Base-by-base conservation (phyloP, 2,329 filamentous ascomycete genomes). In the Exophiala spinifera region DNA sequence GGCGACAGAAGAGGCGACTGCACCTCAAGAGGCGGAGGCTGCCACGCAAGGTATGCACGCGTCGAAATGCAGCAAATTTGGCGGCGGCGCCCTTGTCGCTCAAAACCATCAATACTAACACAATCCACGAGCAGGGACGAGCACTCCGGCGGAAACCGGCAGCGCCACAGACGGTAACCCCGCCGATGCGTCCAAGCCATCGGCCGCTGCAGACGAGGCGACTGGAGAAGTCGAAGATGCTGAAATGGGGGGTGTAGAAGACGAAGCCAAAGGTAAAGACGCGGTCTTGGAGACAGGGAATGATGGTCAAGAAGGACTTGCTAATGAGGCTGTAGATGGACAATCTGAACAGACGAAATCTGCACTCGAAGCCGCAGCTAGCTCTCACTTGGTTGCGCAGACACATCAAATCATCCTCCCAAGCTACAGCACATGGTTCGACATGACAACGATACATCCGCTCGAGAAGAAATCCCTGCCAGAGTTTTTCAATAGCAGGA, bases 381-480 rank as follows among this genome's bases (percentile, higher is more conserved):
- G 92, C 61, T 88, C 92, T 64, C 91, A 97, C 67, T 84, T 99
- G 51, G 88, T 96, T 58, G 85, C 89, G 13, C 94, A 99, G 74
- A 95, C 91, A 39, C 92, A 96, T 69, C 87, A 91, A 59, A 97
- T 97, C 67, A 91, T 99, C 60, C 83, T 99, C 19, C 94, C 94
- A 19, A 97, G 92, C 70, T 99, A 99, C 74, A 95, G 91, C 69
- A 94, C 89, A 13, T 99, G 94, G 94, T 99, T 99, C 71, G 94
- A 99, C 73, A 96, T 99, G 92, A 89, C 91, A 70, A 80, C 83
- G 46, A 87, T 99, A 67, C 89, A 96, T 72, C 83, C 84, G 57
- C 88, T 96, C 65, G 94, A 99, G 76, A 88, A 87, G 69, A 99
- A 96, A 73, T 91, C 91, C 6, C 80, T 99, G 63, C 91, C 92